Base-by-base conservation (phyloP, 2,329 filamentous ascomycete species). In the Penicillium polonicum region DNA sequence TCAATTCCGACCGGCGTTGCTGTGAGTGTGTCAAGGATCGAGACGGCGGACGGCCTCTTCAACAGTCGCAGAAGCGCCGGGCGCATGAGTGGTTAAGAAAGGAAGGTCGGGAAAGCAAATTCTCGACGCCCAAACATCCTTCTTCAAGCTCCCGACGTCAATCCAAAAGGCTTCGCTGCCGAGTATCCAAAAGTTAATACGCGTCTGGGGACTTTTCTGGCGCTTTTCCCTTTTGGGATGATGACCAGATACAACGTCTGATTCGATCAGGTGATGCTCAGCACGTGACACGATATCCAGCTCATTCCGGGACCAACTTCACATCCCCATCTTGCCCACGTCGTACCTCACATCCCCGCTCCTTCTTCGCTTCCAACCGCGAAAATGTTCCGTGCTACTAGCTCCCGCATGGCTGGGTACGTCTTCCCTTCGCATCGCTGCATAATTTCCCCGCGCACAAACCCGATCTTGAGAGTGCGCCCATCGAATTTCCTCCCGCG, bases 361-460 rank as follows among this genome's bases (percentile, higher is more conserved):
- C 52, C 62, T 64, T 58, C 60, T 65, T 61, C 62, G 61, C 58
- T 60, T 56, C 48, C 62, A 66, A 68, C 68, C 68, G 68, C 65
- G 69, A 74, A 70, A 64, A 78, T 78, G 69, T 74, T 74, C 67
- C 74, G 74, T 69, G 77, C 76, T 61, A 65, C 69, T 62, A 52
- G 55, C 55, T 75, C 76, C 68, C 72, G 76, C 61, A 65, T 76
- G 65, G 75, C 74, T 63, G 75, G 75, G 76, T 78, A 76, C 52
- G 76, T 74, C 46, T 17, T 36, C 45, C 55, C 41, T 35, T 48
- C 35, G 48, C 60, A 53, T 45, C n/a, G 29, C 55, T 39, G 9
- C 21, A 49, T 25, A 59, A 53, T n/a, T 39, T 25, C 31, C 38
- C 15, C 39, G 25, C 52, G 49, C 52, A 54, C 59, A 56, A 48